Percentiles rank a stretch among this genome's conserved stretches.
Evolutionary conservation across 345 rosid species (phyloP).

Genomic region (Limnanthes douglasii): DNA sequence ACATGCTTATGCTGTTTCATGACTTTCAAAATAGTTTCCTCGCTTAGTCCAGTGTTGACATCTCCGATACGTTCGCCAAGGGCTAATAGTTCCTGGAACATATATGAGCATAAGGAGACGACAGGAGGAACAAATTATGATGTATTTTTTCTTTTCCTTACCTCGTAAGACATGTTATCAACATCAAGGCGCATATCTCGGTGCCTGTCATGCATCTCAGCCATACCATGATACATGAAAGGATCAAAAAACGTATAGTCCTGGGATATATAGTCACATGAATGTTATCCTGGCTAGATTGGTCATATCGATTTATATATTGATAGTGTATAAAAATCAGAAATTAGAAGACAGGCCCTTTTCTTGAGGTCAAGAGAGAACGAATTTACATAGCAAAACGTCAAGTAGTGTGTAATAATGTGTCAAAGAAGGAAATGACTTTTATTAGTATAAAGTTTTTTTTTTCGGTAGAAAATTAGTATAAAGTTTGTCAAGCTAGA

Average conservation of each 20-base stretch:
- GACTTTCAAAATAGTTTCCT: slow-evolving; percentile 41
- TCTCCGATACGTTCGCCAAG: slow-evolving; percentile 82
- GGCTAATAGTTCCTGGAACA: slow-evolving; percentile 69
- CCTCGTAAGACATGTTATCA: slow-evolving; percentile 98
- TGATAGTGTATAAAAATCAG: too few relatives aligned
- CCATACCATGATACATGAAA: slow-evolving; percentile 46
- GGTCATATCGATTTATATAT: too few relatives aligned
- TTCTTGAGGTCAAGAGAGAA: background rate
- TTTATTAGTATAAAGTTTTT: too few relatives aligned
- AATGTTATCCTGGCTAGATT: too few relatives aligned
- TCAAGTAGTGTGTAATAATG: too few relatives aligned
- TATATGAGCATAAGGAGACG: slow-evolving; percentile 1
- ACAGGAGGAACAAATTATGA: background rate
- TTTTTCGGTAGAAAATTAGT: too few relatives aligned
- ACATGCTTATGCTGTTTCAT: slow-evolving; percentile 35
- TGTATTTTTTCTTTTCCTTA: slow-evolving; percentile 15
- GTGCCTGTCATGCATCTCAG: slow-evolving; percentile 75
- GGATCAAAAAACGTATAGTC: slow-evolving; percentile 81
- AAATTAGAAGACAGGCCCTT: too few relatives aligned
- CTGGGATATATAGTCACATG: slow-evolving; percentile 21
- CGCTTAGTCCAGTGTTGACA: slow-evolving; percentile 71
- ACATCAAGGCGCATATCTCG: slow-evolving; percentile 91
- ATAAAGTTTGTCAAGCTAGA: too few relatives aligned
- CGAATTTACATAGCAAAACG: too few relatives aligned
- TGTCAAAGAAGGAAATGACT: too few relatives aligned